Conservation (phyloP, 1,284 basidiomycete genomes). For the Ceratobasidium sp. region DNA sequence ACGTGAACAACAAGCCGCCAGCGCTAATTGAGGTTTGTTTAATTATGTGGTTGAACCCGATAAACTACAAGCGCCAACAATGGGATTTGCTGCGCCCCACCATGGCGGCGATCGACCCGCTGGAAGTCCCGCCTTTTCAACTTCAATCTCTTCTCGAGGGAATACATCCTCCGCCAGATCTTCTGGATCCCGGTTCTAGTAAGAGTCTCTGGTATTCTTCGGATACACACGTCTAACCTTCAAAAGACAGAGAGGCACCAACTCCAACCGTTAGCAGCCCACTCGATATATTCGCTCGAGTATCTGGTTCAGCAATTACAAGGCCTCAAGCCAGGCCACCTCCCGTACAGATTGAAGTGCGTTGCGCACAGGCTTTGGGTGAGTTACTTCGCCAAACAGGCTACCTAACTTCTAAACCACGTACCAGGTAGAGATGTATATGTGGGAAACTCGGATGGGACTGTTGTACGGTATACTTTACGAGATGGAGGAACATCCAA, state of each 20-base stretch:
- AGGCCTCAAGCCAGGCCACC: slow-evolving; percentile 32
- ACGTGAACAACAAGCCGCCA: too few relatives aligned
- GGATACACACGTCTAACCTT: slow-evolving; percentile 1
- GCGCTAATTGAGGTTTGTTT: too few relatives aligned
- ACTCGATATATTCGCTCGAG: slow-evolving; percentile 44
- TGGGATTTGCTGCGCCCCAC: too few relatives aligned
- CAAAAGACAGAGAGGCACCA: slow-evolving; percentile 33
- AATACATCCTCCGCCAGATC: slow-evolving; percentile 29
- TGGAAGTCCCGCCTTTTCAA: slow-evolving; percentile 45
- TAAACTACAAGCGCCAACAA: too few relatives aligned
- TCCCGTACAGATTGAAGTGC: slow-evolving; percentile 24
- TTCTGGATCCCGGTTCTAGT: slow-evolving; percentile 17
- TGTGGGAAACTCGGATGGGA: slow-evolving; percentile 46
- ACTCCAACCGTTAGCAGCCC: slow-evolving; percentile 35
- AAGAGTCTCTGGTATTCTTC: slow-evolving; percentile 3
- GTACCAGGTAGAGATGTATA: slow-evolving; percentile 43
- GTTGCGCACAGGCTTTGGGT: slow-evolving; percentile 43
- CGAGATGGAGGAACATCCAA: slow-evolving; percentile 39
- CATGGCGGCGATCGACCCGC: slow-evolving; percentile 40
- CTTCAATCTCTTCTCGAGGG: slow-evolving; percentile 42
- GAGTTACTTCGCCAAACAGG: neutral
- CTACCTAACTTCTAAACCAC: neutral
- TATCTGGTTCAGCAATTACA: slow-evolving; percentile 32
- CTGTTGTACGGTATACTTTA: slow-evolving; percentile 43
- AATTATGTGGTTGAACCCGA: too few relatives aligned